Percentiles rank a stretch among this genome's conserved stretches.
Conservation (phyloP, 1,284 basidiomycete genomes). For the Cystobasidium sp. region DNA sequence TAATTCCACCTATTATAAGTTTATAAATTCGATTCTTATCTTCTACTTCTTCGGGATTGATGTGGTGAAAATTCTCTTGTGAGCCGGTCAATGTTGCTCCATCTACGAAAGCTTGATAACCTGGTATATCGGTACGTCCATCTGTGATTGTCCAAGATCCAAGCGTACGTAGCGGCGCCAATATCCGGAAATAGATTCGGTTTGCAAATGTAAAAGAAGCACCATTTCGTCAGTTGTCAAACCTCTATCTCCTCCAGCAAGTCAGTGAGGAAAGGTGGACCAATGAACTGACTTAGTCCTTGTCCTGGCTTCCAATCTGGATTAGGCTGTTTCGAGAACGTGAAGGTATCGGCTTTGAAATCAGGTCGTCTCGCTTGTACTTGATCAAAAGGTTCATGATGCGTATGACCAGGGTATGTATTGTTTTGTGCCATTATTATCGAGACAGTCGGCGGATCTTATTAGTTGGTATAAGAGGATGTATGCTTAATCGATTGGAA, state of each 20-base stretch:
- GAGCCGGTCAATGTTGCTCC: conserved; percentile 30
- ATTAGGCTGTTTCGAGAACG: conserved; percentile 58
- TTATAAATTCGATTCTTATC: conserved; percentile 62
- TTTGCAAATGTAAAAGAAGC: not conserved
- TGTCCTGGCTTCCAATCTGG: conserved; percentile 65
- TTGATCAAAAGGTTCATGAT: conserved; percentile 33
- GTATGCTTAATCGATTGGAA: too few relatives aligned
- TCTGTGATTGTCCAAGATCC: not conserved
- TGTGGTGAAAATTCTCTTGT: conserved; percentile 22
- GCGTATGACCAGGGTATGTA: conserved; percentile 10
- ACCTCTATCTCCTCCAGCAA: too few relatives aligned
- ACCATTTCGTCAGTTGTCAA: not conserved
- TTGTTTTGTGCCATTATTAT: not conserved
- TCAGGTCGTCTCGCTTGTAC: conserved; percentile 23
- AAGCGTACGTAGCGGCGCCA: not conserved
- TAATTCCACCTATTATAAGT: conserved; percentile 69
- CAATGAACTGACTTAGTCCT: conserved; percentile 59
- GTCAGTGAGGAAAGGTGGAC: not conserved
- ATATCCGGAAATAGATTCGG: not conserved
- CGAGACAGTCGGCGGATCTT: not conserved
- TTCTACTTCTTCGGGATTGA: conserved; percentile 62
- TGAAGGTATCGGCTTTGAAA: conserved; percentile 28
- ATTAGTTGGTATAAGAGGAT: too few relatives aligned
- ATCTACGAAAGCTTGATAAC: conserved; percentile 56
- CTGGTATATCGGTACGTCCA: conserved; percentile 60